Conservation (phyloP, 495 filamentous ascomycete species). For the Trichoderma erinaceum region DNA sequence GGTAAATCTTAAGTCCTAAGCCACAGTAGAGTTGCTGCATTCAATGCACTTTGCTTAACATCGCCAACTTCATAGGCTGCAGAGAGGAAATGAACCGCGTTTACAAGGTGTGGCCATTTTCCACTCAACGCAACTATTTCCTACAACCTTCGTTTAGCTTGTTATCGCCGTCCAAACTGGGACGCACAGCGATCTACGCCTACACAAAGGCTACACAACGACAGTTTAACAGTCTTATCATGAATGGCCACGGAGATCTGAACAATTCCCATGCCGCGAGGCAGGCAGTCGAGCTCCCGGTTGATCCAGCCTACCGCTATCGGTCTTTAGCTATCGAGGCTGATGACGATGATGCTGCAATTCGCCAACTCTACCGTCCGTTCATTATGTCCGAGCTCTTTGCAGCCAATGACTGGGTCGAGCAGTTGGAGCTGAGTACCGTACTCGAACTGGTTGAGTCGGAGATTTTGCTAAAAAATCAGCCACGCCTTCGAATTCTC, state of each 20-base stretch:
- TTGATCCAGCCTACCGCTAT: conserved; percentile 24
- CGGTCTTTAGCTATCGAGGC: conserved; percentile 38
- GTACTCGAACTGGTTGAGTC: conserved; percentile 45
- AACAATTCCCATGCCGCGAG: conserved; percentile 35
- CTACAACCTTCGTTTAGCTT: too few relatives aligned
- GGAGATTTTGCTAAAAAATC: conserved; percentile 34
- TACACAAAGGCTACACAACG: too few relatives aligned
- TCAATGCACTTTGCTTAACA: too few relatives aligned
- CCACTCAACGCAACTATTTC: too few relatives aligned
- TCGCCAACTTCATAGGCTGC: too few relatives aligned
- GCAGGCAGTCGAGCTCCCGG: conserved; percentile 13
- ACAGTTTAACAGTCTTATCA: too few relatives aligned
- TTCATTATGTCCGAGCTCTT: conserved; percentile 43
- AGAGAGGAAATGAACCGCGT: too few relatives aligned
- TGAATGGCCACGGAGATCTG: conserved; percentile 29
- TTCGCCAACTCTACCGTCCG: conserved; percentile 52
- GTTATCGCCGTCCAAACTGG: too few relatives aligned
- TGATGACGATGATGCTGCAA: conserved; percentile 40
- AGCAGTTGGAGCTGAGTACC: conserved; percentile 50
- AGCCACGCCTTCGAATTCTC: conserved; percentile 51
- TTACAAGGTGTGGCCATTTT: too few relatives aligned
- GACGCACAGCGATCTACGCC: too few relatives aligned
- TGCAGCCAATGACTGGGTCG: conserved; percentile 47
- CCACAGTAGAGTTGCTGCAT: too few relatives aligned
- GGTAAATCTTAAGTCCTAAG: too few relatives aligned